A percentile compares a stretch with the other conserved stretches of the same genome.
Evolutionary conservation across 148 eudicot genomes (phyloP).

Genomic region (Nepenthes gracilis): DNA sequence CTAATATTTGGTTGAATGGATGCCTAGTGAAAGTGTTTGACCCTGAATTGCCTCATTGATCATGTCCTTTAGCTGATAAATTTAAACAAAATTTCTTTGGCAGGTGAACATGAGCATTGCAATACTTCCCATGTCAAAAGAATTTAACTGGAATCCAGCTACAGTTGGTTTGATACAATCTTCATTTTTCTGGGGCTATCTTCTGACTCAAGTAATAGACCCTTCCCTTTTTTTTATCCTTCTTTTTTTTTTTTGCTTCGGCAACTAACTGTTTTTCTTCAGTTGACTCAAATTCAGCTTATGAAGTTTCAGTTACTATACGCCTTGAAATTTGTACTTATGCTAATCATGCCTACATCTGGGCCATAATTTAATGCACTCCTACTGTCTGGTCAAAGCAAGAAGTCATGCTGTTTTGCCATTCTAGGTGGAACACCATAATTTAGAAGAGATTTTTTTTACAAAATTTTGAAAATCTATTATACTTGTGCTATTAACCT

Average conservation of each 20-base stretch:
- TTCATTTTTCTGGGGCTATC: conserved; percentile 98
- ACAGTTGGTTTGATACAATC: conserved; percentile 95
- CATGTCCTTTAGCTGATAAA: conserved; percentile 5
- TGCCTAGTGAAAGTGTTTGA: neutral
- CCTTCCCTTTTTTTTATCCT: neutral
- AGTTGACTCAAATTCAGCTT: too few relatives aligned
- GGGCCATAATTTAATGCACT: too few relatives aligned
- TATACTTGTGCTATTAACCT: conserved; percentile 6
- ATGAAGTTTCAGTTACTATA: too few relatives aligned
- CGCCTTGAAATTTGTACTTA: too few relatives aligned
- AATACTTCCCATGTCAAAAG: conserved; percentile 92
- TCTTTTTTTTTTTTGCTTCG: neutral
- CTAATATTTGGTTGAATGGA: neutral
- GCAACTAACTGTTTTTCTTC: too few relatives aligned
- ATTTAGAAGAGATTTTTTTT: neutral
- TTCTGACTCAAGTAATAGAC: conserved; percentile 68
- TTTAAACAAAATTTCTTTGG: conserved; percentile 16
- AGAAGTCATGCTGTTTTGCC: too few relatives aligned
- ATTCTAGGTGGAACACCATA: neutral
- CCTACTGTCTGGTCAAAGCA: too few relatives aligned
- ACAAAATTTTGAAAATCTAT: neutral
- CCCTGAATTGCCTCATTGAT: neutral
- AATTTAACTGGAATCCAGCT: conserved; percentile 66
- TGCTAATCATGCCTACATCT: too few relatives aligned
- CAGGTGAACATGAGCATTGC: conserved; percentile 99